Conservation (phyloP, 140 eudicot genomes). For the Bidens hawaiensis region DNA sequence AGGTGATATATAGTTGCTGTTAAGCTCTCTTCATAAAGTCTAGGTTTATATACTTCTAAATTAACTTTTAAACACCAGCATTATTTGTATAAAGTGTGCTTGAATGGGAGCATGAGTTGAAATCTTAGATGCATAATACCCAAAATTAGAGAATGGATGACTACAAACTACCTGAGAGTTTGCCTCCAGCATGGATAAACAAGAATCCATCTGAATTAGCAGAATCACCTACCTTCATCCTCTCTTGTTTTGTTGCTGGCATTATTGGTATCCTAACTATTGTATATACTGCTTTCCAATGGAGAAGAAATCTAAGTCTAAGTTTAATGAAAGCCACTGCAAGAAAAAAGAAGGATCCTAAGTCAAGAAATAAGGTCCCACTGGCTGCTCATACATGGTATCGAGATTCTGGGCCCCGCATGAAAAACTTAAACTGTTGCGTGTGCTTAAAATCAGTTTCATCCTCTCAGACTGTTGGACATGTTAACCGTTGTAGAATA, state of each 20-base stretch:
- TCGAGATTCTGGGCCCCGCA: conserved; percentile 70
- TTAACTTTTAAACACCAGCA: background rate
- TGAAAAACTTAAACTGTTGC: conserved; percentile 79
- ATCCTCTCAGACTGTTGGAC: conserved; percentile 74
- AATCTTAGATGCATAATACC: conserved; percentile 12
- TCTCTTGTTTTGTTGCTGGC: conserved; percentile 86
- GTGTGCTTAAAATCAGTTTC: conserved; percentile 79
- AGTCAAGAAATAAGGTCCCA: conserved; percentile 59
- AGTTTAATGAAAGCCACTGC: conserved; percentile 96
- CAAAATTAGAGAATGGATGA: conserved; percentile 63
- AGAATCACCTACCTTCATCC: conserved; percentile 62
- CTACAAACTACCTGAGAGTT: conserved; percentile 42
- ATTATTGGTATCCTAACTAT: conserved; percentile 83
- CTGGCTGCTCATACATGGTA: conserved; percentile 82
- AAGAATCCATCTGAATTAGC: conserved; percentile 55
- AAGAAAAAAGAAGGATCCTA: conserved; percentile 85
- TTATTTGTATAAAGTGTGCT: background rate
- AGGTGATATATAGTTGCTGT: background rate
- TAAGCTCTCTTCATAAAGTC: background rate
- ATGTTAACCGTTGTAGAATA: conserved; percentile 65
- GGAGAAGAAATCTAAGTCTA: conserved; percentile 91
- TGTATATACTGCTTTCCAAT: conserved; percentile 84
- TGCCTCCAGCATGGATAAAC: conserved; percentile 54
- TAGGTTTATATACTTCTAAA: background rate
- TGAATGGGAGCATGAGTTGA: background rate